Evolutionary conservation across 805 yeast genomes (phyloP).

Genomic region (Ogataea henricii): DNA sequence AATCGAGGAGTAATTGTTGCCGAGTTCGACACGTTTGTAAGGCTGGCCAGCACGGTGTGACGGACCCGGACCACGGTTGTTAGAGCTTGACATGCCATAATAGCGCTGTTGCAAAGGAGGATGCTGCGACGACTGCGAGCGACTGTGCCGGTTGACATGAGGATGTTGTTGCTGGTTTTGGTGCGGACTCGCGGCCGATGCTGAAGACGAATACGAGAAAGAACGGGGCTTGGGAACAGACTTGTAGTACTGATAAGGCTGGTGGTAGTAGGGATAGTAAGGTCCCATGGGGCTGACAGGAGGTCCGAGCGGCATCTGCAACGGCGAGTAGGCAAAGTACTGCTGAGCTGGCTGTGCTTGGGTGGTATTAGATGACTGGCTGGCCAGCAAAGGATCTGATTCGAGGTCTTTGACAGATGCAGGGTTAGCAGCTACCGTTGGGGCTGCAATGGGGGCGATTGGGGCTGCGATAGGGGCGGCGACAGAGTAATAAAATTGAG

Average conservation of each 20-base stretch:
- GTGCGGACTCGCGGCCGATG: constrained; percentile 8
- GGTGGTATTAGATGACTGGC: not conserved
- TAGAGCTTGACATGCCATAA: not conserved
- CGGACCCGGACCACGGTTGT: not conserved
- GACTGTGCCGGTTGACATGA: constrained; percentile 5
- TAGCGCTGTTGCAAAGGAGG: constrained; percentile 1
- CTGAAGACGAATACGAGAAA: constrained; percentile 9
- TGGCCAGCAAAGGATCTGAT: not conserved
- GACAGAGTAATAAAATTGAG: not conserved
- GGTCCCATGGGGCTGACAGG: constrained; percentile 7
- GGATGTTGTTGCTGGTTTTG: constrained; percentile 5
- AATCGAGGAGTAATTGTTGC: constrained; percentile 31
- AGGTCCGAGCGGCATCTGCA: constrained; percentile 8
- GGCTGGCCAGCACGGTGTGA: not conserved
- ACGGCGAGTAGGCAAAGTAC: constrained; percentile 12
- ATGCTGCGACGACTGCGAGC: constrained; percentile 6
- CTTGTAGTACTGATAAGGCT: constrained; percentile 13
- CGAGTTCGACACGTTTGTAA: constrained; percentile 19
- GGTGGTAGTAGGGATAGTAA: constrained; percentile 14
- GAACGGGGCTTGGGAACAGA: constrained; percentile 9
- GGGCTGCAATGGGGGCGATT: not conserved
- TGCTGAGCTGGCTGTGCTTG: constrained; percentile 7
- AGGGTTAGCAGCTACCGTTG: not conserved
- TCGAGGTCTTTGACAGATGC: not conserved
- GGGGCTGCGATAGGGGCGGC: not conserved